These are phyloP conservation scores for Diaporthe sp. DNA, from an alignment of 2,329 filamentous ascomycete genomes.

Conservation along the genomic window DNA sequence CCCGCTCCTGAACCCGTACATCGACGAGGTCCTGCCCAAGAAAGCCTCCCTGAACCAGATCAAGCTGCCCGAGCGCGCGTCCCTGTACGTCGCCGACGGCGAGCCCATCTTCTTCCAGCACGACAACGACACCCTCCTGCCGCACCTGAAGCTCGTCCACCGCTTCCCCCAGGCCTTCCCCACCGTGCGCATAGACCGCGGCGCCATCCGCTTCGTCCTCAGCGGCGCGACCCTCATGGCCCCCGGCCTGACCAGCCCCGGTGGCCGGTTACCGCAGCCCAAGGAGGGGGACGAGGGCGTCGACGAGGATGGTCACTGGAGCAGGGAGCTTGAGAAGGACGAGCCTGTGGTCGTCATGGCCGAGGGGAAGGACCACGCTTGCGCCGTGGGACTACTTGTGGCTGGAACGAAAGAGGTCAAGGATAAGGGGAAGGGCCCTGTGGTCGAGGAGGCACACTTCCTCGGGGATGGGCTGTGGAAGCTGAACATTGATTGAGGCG, in stretches of 20 bases:
- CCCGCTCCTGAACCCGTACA: conserved; percentile 86
- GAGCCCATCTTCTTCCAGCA: conserved; percentile 94
- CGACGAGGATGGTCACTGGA: conserved; percentile 69
- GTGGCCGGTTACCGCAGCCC: conserved; percentile 81
- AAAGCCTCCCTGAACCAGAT: conserved; percentile 91
- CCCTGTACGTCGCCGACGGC: conserved; percentile 85
- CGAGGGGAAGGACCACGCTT: conserved; percentile 94
- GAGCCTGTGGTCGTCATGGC: conserved; percentile 90
- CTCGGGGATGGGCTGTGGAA: conserved; percentile 95
- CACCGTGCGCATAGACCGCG: conserved; percentile 90
- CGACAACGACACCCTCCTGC: conserved; percentile 78
- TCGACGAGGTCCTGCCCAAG: conserved; percentile 96
- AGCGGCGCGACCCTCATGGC: conserved; percentile 96
- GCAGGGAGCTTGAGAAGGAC: conserved; percentile 80
- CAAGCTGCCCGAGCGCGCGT: conserved; percentile 92
- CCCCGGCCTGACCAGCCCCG: conserved; percentile 87
- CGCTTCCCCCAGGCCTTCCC: conserved; percentile 88
- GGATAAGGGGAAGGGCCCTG: conserved; percentile 92
- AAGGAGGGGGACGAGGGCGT: conserved; percentile 58
- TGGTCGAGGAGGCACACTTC: conserved; percentile 94
- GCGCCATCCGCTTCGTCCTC: conserved; percentile 96
- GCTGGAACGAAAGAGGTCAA: conserved; percentile 93
- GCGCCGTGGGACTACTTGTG: conserved; percentile 87
- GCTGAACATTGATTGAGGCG: conserved; percentile 64
- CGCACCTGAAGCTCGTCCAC: conserved; percentile 91